Evolutionary conservation across 208 protist genomes (phyloP), one percentile per base, ranked within the genome.

Genomic region (Herpetomonas samuelpessoai): DNA sequence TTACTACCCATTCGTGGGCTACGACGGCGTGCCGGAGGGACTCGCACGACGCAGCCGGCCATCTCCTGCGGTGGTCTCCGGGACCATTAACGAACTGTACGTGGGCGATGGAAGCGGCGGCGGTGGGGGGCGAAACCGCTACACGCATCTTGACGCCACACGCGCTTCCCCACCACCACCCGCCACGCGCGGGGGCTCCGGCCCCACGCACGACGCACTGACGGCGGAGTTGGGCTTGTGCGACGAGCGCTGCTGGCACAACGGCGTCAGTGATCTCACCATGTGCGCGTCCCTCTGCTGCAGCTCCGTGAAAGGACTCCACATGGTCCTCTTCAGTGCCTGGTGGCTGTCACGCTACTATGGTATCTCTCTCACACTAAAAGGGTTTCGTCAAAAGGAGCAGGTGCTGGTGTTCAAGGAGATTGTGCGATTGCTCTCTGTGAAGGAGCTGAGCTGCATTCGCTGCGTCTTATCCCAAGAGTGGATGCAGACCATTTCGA

Each of bases 321-420:
- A 64, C 12, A 65, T 76, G 27, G 62, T 63, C 14, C 35, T 73
- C 0, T 39, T 73, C 0, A 62, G 73, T 3, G 62, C 71, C 30
- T 93, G 87, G 87, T 93, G 87, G 83, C 68, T 86, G n/a, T 72
- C 81, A 2, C 77, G 79, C 6, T 89, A 93, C 68, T 69, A 74
- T 53, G 70, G 68, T 1, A 62, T 88, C 2, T 81, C 70, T n/a
- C 76, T 93, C 22, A 71, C 67, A 0, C 60, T 93, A 10, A 68
- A 79, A 14, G 79, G 79, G 38, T 57, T 85, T 19, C 44, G 44
- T 44, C 68, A 76, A 25, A 72, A 58, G 0, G 74, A 79, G 9
- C 76, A 89, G 39, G 50, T 85, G 6, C n/a, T 45, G 1, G 52
- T 70, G 3, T 83, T 94, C 62, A 74, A 82, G n/a, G 57, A 72